Conservation (phyloP, 345 rosid genomes). For the Reutealis trisperma region DNA sequence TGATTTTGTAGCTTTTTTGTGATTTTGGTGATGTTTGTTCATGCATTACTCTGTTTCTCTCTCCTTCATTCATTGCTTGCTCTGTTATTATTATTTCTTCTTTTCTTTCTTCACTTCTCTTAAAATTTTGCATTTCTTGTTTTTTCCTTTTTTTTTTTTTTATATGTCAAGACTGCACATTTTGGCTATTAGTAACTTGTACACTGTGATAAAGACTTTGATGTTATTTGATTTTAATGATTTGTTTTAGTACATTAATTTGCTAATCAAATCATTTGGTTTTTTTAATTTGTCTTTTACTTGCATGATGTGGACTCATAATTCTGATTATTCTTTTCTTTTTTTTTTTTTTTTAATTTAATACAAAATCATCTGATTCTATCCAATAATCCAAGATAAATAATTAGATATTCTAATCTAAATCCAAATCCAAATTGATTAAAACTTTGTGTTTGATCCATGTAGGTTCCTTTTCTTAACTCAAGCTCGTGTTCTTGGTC, state of each 20-base stretch:
- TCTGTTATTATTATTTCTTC: not conserved
- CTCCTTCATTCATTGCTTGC: not conserved
- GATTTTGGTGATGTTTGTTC: not conserved
- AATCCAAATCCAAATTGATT: not conserved
- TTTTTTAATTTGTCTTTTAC: slow-evolving; percentile 7
- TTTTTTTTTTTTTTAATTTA: not conserved
- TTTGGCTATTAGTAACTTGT: slow-evolving; percentile 1
- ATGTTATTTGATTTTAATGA: not conserved
- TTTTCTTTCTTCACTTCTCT: not conserved
- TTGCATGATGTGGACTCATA: slow-evolving; percentile 5
- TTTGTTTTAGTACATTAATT: not conserved
- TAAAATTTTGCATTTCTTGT: not conserved
- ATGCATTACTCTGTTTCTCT: not conserved
- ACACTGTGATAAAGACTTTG: slow-evolving; percentile 6
- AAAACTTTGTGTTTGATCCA: not conserved
- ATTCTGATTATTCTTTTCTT: too few species aligned
- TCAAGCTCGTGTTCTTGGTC: slow-evolving; percentile 4
- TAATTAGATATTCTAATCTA: not conserved
- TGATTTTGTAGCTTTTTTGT: not conserved
- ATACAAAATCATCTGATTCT: not conserved
- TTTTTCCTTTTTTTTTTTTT: not conserved
- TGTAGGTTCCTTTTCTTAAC: not conserved
- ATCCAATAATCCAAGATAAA: not conserved
- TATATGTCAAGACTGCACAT: not conserved
- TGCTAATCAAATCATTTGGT: not conserved